A percentile compares a stretch with the other conserved stretches of the same genome.
phyloP scores from a whole-genome alignment of 108 stramenopile genomes.

The Ochromonas danica region DNA sequence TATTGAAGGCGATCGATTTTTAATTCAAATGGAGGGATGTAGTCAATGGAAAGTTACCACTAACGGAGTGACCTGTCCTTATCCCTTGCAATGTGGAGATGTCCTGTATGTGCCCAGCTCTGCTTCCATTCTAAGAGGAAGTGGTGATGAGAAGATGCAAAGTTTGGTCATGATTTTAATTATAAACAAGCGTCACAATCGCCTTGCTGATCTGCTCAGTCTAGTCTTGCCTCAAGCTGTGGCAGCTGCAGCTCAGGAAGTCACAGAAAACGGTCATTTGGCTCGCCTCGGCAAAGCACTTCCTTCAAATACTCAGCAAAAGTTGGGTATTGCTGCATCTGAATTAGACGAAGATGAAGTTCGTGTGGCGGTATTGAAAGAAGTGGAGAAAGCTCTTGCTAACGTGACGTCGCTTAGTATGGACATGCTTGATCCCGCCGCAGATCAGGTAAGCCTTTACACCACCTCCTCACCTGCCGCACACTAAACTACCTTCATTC shows the following conservation, averaged over 20 bases:
- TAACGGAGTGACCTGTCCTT: background rate
- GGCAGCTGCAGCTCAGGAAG: too few species aligned
- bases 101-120: background rate
- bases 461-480: background rate
- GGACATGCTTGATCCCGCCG: slow-evolving; percentile 76
- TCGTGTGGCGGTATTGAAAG: background rate
- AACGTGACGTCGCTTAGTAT: background rate
- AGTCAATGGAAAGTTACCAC: background rate
- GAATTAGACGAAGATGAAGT: slow-evolving; percentile 64
- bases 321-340: slow-evolving; percentile 42
- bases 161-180: background rate
- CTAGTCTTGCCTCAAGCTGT: background rate
- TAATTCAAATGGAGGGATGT: slow-evolving; percentile 27
- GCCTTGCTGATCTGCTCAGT: background rate
- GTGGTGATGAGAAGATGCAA: background rate
- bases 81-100: background rate
- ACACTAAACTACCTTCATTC: background rate
- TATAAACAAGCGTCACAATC: background rate
- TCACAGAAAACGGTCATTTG: too few species aligned
- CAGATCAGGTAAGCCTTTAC: slow-evolving; percentile 82
- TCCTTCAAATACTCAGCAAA: background rate
- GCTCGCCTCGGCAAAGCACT: background rate
- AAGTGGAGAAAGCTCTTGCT: slow-evolving; percentile 31
- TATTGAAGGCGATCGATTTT: background rate
- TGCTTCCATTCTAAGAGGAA: too few species aligned